Percentiles rank a stretch among this genome's conserved stretches.
Conservation (phyloP, 768 basidiomycete species). For the Guyanaporus albipodus region DNA sequence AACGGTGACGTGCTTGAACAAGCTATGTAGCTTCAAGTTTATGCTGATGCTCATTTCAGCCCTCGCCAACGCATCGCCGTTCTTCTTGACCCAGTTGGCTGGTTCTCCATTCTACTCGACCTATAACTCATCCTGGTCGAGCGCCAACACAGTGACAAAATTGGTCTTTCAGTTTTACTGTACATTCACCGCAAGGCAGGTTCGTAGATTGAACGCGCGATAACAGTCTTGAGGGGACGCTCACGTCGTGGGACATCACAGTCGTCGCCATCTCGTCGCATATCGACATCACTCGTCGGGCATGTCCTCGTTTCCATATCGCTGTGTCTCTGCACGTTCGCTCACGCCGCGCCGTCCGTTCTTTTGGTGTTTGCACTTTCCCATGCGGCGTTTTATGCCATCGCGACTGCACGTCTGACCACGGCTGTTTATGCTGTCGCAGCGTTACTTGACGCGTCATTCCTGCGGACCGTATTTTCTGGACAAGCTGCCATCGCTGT, state of each 20-base stretch:
- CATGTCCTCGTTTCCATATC: neutral
- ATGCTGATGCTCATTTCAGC: neutral
- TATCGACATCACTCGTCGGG: neutral
- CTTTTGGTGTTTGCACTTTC: neutral
- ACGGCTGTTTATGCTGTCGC: neutral
- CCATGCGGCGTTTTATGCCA: neutral
- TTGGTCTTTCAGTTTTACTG: neutral
- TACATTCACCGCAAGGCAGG: neutral
- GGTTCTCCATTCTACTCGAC: neutral
- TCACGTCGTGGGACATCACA: neutral
- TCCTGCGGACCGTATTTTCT: neutral
- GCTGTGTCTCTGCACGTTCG: neutral
- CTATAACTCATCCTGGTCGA: neutral
- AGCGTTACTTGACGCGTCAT: neutral
- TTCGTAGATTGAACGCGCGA: neutral
- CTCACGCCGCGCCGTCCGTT: neutral
- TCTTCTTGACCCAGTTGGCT: neutral
- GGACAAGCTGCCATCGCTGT: neutral
- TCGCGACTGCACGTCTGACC: neutral
- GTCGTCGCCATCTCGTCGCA: neutral
- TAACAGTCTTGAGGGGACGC: neutral
- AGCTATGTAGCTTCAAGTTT: neutral
- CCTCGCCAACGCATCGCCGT: neutral
- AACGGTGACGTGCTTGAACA: neutral
- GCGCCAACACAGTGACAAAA: neutral